Evolutionary conservation across 345 rosid species (phyloP).

Genomic region (Rhizophora mangle): DNA sequence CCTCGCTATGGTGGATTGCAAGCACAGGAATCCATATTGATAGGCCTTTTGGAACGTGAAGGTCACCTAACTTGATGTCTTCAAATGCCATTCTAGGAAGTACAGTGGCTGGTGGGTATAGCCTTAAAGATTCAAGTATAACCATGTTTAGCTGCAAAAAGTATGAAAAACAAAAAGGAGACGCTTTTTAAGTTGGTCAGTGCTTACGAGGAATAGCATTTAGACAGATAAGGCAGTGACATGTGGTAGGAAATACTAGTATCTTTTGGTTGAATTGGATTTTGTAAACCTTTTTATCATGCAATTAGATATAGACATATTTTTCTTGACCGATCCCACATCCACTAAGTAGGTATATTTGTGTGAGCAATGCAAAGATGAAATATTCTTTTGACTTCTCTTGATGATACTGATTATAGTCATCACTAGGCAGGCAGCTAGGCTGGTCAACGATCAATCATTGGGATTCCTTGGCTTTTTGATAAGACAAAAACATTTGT

Average conservation of each 20-base stretch:
- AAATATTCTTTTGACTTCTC: conserved; percentile 1
- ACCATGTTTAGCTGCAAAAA: conserved; percentile 71
- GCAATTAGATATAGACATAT: not conserved
- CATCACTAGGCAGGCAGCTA: conserved; percentile 4
- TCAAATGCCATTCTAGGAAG: conserved; percentile 93
- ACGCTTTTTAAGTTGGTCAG: not conserved
- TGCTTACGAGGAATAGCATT: not conserved
- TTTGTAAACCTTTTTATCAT: not conserved
- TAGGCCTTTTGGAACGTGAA: conserved; percentile 79
- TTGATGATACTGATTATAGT: not conserved
- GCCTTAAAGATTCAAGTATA: conserved; percentile 79
- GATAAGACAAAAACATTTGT: not conserved
- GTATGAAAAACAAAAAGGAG: not conserved
- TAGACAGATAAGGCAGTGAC: not conserved
- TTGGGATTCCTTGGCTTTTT: not conserved
- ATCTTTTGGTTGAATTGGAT: not conserved
- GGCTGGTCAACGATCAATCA: conserved; percentile 6
- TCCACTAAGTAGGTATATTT: not conserved
- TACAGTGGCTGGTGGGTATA: conserved; percentile 87
- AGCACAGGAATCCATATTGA: conserved; percentile 94
- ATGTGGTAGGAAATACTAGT: not conserved
- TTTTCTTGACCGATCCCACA: conserved; percentile 6
- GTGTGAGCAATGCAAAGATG: too few relatives aligned
- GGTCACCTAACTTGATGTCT: conserved; percentile 73
- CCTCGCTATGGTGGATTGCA: conserved; percentile 82